Evolutionary conservation across 441 rosid species (phyloP).

Genomic region (Erodium texanum): DNA sequence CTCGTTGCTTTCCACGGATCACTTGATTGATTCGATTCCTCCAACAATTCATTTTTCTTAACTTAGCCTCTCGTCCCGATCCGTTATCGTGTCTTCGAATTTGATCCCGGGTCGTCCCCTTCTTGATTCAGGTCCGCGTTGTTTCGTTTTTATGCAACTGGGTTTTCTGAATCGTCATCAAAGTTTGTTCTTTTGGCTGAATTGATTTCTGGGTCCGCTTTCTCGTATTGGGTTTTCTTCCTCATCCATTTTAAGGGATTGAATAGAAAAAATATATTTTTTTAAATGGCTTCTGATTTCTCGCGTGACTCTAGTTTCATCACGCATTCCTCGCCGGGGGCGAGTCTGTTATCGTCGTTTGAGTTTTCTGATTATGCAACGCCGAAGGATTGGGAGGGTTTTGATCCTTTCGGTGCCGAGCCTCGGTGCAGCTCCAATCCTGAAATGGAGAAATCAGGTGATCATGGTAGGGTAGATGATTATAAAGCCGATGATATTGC

Average conservation of each 20-base stretch:
- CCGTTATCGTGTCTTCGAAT: background rate
- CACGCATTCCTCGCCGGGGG: background rate
- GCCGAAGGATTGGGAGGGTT: background rate
- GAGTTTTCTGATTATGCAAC: background rate
- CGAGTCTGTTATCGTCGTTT: background rate
- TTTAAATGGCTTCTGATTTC: background rate
- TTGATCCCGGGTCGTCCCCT: background rate
- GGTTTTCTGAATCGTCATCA: background rate
- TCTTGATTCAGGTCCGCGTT: background rate
- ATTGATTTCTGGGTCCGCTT: background rate
- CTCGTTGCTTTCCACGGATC: background rate
- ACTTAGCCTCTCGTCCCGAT: background rate
- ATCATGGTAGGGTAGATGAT: background rate
- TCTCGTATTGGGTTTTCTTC: background rate
- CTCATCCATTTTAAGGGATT: too few relatives aligned
- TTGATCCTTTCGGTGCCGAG: background rate
- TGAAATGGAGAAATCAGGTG: slow-evolving; percentile 2
- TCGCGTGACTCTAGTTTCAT: background rate
- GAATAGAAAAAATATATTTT: too few relatives aligned
- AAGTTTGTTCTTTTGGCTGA: background rate
- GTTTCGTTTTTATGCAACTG: background rate
- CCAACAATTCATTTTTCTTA: background rate
- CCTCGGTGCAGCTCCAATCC: background rate
- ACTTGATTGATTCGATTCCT: background rate
- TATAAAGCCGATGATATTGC: background rate